A percentile compares a stretch with the other conserved stretches of the same genome.
These are phyloP conservation scores for Aspergillus sp. DNA, from an alignment of 2,329 filamentous ascomycete species.

Conservation along the genomic window DNA sequence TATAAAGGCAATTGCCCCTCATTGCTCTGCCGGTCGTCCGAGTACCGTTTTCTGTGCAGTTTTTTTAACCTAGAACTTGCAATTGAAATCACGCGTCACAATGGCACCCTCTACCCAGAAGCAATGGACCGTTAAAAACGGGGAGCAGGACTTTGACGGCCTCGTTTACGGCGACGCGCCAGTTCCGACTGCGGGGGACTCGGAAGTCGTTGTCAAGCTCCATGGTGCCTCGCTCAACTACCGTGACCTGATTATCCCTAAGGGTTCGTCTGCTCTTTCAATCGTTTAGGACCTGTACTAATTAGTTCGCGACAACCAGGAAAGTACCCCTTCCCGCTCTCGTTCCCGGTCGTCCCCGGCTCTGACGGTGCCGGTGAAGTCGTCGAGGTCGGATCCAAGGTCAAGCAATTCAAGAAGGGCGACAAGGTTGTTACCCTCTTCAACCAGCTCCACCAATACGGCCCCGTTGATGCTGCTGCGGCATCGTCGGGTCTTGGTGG, in stretches of 20 bases:
- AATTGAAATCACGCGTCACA: neutral
- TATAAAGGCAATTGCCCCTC: neutral
- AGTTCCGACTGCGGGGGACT: slow-evolving; percentile 64
- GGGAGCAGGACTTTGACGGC: slow-evolving; percentile 57
- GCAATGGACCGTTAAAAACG: slow-evolving; percentile 56
- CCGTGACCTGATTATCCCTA: slow-evolving; percentile 49
- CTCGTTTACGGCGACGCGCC: slow-evolving; percentile 55
- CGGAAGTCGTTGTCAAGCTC: slow-evolving; percentile 69
- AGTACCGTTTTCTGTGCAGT: neutral
- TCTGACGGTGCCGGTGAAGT: slow-evolving; percentile 48
- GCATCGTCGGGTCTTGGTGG: slow-evolving; percentile 64
- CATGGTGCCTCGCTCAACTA: slow-evolving; percentile 53
- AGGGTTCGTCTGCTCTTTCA: slow-evolving; percentile 31
- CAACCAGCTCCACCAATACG: slow-evolving; percentile 58
- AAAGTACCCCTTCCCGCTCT: slow-evolving; percentile 34
- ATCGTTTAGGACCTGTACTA: too few relatives aligned
- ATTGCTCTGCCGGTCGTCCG: neutral
- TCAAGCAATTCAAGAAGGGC: slow-evolving; percentile 57
- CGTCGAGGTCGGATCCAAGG: slow-evolving; percentile 54
- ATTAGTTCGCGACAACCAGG: slow-evolving; percentile 4
- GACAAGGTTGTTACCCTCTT: slow-evolving; percentile 61
- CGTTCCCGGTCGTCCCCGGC: slow-evolving; percentile 32
- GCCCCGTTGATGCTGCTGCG: slow-evolving; percentile 42
- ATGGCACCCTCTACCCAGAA: slow-evolving; percentile 46
- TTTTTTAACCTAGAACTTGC: neutral